These are phyloP conservation scores for Solanum chaucha DNA, from an alignment of 257 asterid species.

Conservation along the genomic window DNA sequence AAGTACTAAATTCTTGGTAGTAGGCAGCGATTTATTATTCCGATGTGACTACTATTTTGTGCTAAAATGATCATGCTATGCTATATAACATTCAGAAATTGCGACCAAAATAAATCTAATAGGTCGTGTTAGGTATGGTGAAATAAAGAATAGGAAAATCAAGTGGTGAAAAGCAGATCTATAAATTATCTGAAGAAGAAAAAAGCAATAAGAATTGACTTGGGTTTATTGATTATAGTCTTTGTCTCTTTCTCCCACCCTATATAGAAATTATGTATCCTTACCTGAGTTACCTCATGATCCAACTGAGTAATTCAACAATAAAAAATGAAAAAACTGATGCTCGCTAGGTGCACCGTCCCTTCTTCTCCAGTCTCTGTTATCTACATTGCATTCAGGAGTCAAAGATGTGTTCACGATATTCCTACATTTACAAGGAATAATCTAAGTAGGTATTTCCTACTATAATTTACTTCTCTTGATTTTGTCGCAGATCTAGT, in stretches of 20 bases:
- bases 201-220: not conserved
- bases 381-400: not conserved
- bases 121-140: not conserved
- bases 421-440: not conserved
- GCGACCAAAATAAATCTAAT: not conserved
- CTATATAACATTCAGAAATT: not conserved
- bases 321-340: not conserved
- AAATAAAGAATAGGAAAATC: not conserved
- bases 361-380: not conserved
- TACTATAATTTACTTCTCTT: not conserved
- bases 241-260: not conserved
- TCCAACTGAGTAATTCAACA: not conserved
- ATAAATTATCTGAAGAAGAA: not conserved
- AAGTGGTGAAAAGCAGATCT: not conserved
- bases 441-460: not conserved
- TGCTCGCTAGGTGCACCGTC: not conserved
- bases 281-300: not conserved
- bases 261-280: not conserved
- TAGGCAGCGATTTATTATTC: not conserved
- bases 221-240: not conserved
- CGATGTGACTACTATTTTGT: not conserved
- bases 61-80: not conserved
- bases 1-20: constrained; percentile 21
- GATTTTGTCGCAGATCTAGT: constrained; percentile 26
- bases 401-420: not conserved